Base-by-base conservation (phyloP, 2,329 filamentous ascomycete genomes). In the Rhinocladiella mackenziei region DNA sequence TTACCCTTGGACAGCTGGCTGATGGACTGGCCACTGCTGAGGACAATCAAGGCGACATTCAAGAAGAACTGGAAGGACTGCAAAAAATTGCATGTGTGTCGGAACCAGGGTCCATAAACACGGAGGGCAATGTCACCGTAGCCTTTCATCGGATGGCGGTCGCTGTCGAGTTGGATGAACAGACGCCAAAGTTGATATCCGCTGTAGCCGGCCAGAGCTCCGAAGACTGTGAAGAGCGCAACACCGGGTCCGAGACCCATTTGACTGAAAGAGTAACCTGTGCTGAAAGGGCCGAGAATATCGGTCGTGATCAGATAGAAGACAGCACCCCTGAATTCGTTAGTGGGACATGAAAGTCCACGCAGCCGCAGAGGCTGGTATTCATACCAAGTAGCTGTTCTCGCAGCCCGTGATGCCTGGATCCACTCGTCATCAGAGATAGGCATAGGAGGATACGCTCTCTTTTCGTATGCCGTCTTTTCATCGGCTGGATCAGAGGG, bases 251-350 rank as follows among this genome's bases (percentile, higher is more conserved):
- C 67, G 54, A 67, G 66, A 13, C 68, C 68, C 57, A 71, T 53
- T 19, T 65, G 58, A 28, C 40, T 29, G 22, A 47, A 44, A 55
- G 58, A 34, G 62, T 55, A 64, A 2, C 65, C 65, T 7, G 67
- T 62, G 15, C 65, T 66, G 39, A 62, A 69, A 1, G 69, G 69
- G 1, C 71, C 71, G 4, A 73, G 56, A 34, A 73, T 68, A 47
- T 73, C 71, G 1, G 71, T 73, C 6, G 71, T 72, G 54, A 74
- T 73, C 36, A 74, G 60, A 39, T 71, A 73, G 51, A 75, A 75
- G 29, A 68, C 61, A 22, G 69, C 66, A 5, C 70, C 69, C n/a
- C n/a, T n/a, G n/a, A n/a, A n/a, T n/a, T n/a, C n/a, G n/a, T n/a
- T n/a, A n/a, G n/a, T n/a, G n/a, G n/a, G n/a, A n/a, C n/a, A n/a